Evolutionary conservation across 768 basidiomycete genomes (phyloP).

Genomic region (Xerocomellus dryophilus): DNA sequence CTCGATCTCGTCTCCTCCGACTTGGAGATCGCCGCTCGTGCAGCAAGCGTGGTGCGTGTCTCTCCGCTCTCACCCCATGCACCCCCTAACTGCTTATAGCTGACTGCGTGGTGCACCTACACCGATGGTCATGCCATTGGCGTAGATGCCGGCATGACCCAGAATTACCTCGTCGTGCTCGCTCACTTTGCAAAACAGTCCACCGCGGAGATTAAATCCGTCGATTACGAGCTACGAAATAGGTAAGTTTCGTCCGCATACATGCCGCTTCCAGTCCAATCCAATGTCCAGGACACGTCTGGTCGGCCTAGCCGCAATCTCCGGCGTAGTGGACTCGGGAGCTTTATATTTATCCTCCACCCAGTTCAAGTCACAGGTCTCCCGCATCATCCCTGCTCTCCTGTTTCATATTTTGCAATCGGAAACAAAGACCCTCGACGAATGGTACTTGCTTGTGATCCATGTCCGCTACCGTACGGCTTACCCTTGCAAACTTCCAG

Average conservation of each 20-base stretch:
- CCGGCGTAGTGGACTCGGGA: conserved; percentile 79
- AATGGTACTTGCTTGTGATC: conserved; percentile 49
- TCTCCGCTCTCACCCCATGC: not conserved
- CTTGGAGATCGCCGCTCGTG: conserved; percentile 71
- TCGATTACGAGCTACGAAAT: conserved; percentile 71
- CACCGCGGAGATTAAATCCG: conserved; percentile 41
- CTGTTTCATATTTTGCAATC: conserved; percentile 65
- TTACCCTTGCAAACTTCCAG: conserved; percentile 34
- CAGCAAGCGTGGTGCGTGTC: conserved; percentile 72
- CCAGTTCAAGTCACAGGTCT: conserved; percentile 72
- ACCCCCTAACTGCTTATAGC: conserved; percentile 43
- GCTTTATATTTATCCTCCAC: conserved; percentile 70
- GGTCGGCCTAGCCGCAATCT: conserved; percentile 81
- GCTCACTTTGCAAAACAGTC: conserved; percentile 63
- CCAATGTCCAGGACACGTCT: conserved; percentile 61
- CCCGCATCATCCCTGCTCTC: conserved; percentile 67
- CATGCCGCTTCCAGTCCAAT: not conserved
- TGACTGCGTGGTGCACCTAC: conserved; percentile 89
- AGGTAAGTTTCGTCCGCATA: conserved; percentile 44
- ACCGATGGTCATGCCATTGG: conserved; percentile 84
- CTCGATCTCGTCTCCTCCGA: conserved; percentile 57
- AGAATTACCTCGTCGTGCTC: conserved; percentile 67
- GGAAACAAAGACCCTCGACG: conserved; percentile 54
- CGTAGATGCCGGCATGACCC: conserved; percentile 66
- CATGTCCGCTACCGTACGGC: not conserved